phyloP scores from a whole-genome alignment of 352 stramenopile species.

The Pythium coloratum region DNA sequence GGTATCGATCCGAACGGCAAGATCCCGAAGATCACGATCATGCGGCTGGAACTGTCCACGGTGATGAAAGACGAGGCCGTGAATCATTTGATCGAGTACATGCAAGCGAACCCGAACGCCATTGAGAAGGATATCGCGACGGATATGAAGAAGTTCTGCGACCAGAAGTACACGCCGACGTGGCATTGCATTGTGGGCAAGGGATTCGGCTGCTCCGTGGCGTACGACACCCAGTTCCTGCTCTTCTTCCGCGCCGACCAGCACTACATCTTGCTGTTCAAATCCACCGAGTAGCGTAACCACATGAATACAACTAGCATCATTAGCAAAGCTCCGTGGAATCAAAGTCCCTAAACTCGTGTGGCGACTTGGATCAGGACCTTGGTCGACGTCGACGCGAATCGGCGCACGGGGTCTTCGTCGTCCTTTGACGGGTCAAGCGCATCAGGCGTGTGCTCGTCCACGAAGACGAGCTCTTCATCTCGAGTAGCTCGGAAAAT shows the following conservation, averaged over 20 bases:
- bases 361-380: slow-evolving; percentile 42
- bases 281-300: slow-evolving; percentile 67
- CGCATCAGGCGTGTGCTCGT: slow-evolving; percentile 49
- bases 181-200: slow-evolving; percentile 95
- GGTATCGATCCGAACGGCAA: slow-evolving; percentile 28
- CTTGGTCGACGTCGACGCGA: slow-evolving; percentile 61
- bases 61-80: slow-evolving; percentile 76
- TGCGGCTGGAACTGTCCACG: slow-evolving; percentile 66
- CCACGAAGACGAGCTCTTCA: slow-evolving; percentile 74
- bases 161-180: slow-evolving; percentile 94
- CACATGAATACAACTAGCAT: background rate
- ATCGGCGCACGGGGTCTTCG: slow-evolving; percentile 41
- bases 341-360: slow-evolving; percentile 7
- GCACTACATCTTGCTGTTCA: slow-evolving; percentile 83
- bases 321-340: background rate
- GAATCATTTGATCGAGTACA: slow-evolving; percentile 36
- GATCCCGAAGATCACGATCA: slow-evolving; percentile 62
- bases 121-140: slow-evolving; percentile 96
- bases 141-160: slow-evolving; percentile 99
- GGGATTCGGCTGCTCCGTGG: slow-evolving; percentile 89
- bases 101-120: slow-evolving; percentile 39
- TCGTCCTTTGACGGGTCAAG: slow-evolving; percentile 40
- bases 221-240: slow-evolving; percentile 89
- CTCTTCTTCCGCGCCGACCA: slow-evolving; percentile 87
- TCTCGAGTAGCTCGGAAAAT: slow-evolving; percentile 73